Conservation (phyloP, 176 grass and related monocot genomes). For the Carex cristatella region DNA sequence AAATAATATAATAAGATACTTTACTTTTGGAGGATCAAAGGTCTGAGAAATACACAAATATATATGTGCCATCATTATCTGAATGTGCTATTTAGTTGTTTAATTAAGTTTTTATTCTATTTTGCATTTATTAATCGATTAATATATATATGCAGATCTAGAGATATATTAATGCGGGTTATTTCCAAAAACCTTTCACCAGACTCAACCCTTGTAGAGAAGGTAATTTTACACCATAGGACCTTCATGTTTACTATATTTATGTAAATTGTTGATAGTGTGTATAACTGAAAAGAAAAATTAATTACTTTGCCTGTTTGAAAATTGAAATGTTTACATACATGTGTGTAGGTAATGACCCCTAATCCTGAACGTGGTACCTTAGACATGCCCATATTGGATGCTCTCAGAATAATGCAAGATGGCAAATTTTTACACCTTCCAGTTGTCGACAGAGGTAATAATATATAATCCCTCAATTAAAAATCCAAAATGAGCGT, state of each 20-base stretch:
- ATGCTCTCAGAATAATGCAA: slow-evolving; percentile 68
- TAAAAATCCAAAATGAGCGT: not conserved
- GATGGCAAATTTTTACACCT: slow-evolving; percentile 84
- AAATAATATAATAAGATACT: too few relatives aligned
- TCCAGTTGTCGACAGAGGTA: slow-evolving; percentile 25
- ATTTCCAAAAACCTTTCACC: slow-evolving; percentile 51
- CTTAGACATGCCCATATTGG: slow-evolving; percentile 60
- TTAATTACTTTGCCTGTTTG: not conserved
- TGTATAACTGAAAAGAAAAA: not conserved
- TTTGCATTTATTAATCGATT: not conserved
- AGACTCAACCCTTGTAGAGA: slow-evolving; percentile 44
- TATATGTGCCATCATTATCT: not conserved
- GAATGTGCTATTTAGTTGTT: not conserved
- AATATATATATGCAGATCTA: slow-evolving; percentile 29
- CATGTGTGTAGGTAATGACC: slow-evolving; percentile 60
- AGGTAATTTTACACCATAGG: slow-evolving; percentile 23
- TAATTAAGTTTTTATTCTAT: not conserved
- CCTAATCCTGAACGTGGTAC: slow-evolving; percentile 62
- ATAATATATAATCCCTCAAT: not conserved
- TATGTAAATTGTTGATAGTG: not conserved
- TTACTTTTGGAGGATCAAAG: not conserved
- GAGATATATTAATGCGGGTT: slow-evolving; percentile 76
- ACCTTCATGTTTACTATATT: slow-evolving; percentile 8
- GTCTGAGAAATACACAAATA: not conserved
- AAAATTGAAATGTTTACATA: not conserved